Conservation (phyloP, 139 green algal species). For the Coccomyxa sp. region DNA sequence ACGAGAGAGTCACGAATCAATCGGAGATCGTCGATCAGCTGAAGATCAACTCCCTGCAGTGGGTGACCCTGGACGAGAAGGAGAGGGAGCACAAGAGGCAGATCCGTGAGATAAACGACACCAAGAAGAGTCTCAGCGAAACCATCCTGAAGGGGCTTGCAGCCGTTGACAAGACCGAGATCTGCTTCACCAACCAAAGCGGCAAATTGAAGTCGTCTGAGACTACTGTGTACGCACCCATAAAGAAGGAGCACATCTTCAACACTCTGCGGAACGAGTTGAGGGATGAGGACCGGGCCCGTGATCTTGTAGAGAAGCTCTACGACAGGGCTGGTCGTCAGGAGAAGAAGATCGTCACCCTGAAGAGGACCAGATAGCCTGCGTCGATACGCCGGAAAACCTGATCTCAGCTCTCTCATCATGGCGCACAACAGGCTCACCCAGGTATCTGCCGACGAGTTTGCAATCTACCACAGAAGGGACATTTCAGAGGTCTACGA, state of each 20-base stretch:
- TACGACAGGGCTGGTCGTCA: neutral
- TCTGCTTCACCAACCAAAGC: neutral
- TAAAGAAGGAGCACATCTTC: conserved; percentile 1
- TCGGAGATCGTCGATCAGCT: neutral
- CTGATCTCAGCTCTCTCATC: neutral
- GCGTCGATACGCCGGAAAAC: neutral
- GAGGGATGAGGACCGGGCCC: neutral
- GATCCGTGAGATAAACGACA: conserved; percentile 1
- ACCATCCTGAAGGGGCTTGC: neutral
- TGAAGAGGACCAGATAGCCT: neutral
- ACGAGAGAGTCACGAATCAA: neutral
- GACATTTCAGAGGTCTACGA: neutral
- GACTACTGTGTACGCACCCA: neutral
- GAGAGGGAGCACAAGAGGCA: neutral
- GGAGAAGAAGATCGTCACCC: neutral
- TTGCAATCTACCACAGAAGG: conserved; percentile 1
- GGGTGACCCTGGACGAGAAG: neutral
- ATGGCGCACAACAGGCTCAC: neutral
- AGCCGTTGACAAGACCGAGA: neutral
- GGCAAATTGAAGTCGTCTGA: neutral
- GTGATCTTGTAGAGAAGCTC: neutral
- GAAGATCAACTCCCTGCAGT: neutral
- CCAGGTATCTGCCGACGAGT: neutral
- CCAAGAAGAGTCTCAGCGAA: neutral
- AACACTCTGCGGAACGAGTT: neutral